phyloP scores from a whole-genome alignment of 2,329 filamentous ascomycete species.

The Trichoderma simmonsii region DNA sequence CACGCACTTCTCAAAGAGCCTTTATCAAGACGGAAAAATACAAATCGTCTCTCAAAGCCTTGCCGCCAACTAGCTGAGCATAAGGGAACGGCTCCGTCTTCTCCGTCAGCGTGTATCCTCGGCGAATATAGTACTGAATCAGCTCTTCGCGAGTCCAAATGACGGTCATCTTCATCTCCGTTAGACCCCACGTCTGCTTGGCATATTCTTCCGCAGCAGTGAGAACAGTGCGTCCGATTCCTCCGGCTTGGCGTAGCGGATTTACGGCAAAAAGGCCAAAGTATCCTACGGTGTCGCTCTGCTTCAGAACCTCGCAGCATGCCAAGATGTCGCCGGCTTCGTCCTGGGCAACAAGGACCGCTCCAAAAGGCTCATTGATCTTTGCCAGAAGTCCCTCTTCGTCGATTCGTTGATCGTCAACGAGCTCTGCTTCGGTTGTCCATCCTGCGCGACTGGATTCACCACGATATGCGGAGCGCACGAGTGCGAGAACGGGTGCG shows the following conservation, averaged over 20 bases:
- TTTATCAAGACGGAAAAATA: constrained; percentile 43
- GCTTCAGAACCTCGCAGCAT: constrained; percentile 44
- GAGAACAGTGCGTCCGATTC: constrained; percentile 42
- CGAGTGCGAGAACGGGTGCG: constrained; percentile 35
- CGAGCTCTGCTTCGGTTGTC: constrained; percentile 46
- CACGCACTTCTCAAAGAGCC: constrained; percentile 24
- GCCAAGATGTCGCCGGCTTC: constrained; percentile 30
- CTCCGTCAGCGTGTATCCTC: constrained; percentile 41
- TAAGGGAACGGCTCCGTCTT: constrained; percentile 44
- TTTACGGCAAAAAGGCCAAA: constrained; percentile 47
- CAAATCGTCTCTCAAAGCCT: constrained; percentile 41
- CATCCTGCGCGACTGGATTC: constrained; percentile 40
- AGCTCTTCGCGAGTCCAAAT: constrained; percentile 43
- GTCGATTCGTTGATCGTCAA: constrained; percentile 44
- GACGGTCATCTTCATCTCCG: constrained; percentile 43
- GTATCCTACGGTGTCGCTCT: constrained; percentile 20
- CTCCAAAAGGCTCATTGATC: constrained; percentile 37
- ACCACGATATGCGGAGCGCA: constrained; percentile 45
- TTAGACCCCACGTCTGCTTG: constrained; percentile 20
- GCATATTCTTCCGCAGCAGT: constrained; percentile 40
- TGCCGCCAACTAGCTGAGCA: constrained; percentile 34
- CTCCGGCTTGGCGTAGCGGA: constrained; percentile 40
- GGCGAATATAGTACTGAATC: constrained; percentile 44
- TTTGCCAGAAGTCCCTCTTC: constrained; percentile 35
- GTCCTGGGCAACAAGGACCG: constrained; percentile 38